Evolutionary conservation across 176 grass and related monocot genomes (phyloP).

Genomic region (Phoenix dactylifera): DNA sequence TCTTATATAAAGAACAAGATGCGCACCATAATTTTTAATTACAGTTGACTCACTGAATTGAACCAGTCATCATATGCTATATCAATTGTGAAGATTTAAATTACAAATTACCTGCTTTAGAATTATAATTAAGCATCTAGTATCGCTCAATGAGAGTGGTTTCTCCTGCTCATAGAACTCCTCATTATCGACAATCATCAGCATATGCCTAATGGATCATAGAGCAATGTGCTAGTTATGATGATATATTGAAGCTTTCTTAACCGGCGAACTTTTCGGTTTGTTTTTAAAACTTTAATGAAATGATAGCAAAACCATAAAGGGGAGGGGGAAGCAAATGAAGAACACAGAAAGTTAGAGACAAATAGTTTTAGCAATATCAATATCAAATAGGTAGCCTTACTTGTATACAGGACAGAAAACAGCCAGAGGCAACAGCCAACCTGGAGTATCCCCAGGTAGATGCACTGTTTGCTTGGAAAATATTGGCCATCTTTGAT

Average conservation of each 20-base stretch:
- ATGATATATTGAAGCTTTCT: not conserved
- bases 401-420: slow-evolving; percentile 99
- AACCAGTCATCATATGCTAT: too few species aligned
- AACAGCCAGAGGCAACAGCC: slow-evolving; percentile 87
- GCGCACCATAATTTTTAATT: too few species aligned
- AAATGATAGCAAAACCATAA: too few species aligned
- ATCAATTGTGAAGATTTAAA: too few species aligned
- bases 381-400: not conserved
- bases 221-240: slow-evolving; percentile 16
- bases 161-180: slow-evolving; percentile 97
- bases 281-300: too few species aligned
- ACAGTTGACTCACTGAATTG: too few species aligned
- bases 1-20: too few species aligned
- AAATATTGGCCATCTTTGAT: slow-evolving; percentile 74
- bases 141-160: slow-evolving; percentile 79
- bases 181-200: slow-evolving; percentile 86
- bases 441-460: slow-evolving; percentile 50
- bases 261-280: too few species aligned
- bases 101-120: slow-evolving; percentile 69
- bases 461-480: slow-evolving; percentile 42
- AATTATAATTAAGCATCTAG: slow-evolving; percentile 79
- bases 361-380: too few species aligned
- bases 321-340: not conserved
- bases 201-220: slow-evolving; percentile 61
- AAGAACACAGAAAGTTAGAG: not conserved